Percentiles rank a stretch among this genome's conserved stretches.
phyloP scores from a whole-genome alignment of 768 basidiomycete species.

The Dacryopinax primogenitus region DNA sequence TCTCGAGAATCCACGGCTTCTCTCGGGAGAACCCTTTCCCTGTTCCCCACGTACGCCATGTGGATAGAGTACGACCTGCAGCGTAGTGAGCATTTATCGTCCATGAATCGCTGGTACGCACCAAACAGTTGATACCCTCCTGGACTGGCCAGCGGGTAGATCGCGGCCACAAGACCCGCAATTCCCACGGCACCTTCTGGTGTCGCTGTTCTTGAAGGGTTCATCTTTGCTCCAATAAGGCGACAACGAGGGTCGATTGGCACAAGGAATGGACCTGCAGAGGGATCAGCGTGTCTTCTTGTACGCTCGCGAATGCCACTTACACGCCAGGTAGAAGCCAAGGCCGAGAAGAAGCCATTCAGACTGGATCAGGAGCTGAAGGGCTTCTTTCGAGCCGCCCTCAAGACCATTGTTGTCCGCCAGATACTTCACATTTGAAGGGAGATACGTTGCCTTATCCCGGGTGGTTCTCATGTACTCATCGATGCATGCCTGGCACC shows the following conservation, averaged over 20 bases:
- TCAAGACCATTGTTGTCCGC: conserved; percentile 47
- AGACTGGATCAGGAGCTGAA: conserved; percentile 36
- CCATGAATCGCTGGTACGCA: not conserved
- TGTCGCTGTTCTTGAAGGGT: conserved; percentile 55
- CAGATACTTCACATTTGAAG: conserved; percentile 55
- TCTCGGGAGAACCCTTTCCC: conserved; percentile 36
- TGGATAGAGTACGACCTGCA: conserved; percentile 41
- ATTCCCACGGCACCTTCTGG: conserved; percentile 60
- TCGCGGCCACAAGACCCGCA: conserved; percentile 52
- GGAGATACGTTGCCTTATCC: conserved; percentile 49
- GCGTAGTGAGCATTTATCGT: not conserved
- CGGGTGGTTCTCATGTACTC: conserved; percentile 46
- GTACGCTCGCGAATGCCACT: conserved; percentile 43
- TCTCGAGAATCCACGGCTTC: conserved; percentile 46
- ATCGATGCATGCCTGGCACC: conserved; percentile 42
- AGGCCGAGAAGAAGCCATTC: conserved; percentile 49
- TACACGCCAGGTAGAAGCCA: conserved; percentile 53
- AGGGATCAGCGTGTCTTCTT: not conserved
- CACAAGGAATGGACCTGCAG: not conserved
- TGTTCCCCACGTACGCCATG: conserved; percentile 52
- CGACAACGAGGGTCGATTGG: conserved; percentile 48
- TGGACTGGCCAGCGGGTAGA: conserved; percentile 51
- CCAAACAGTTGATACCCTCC: conserved; percentile 54
- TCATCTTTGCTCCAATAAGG: conserved; percentile 60
- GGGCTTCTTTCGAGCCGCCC: conserved; percentile 32